phyloP scores from a whole-genome alignment of 2,329 filamentous ascomycete species.

The Colletotrichum spaethianum region DNA sequence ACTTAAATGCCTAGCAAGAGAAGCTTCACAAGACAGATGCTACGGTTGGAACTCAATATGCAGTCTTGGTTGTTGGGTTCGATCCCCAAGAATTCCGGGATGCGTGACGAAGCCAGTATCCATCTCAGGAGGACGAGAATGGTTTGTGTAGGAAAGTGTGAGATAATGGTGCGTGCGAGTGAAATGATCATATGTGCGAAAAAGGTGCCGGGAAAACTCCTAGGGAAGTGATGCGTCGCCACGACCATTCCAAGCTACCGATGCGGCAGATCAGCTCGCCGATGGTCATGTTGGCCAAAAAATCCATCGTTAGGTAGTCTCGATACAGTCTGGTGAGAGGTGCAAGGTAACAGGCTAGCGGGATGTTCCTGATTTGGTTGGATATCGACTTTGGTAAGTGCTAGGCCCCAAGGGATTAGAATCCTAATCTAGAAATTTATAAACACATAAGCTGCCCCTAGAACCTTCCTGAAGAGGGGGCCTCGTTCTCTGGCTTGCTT shows the following conservation, averaged over 20 bases:
- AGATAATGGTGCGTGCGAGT: background rate
- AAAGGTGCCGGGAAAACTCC: background rate
- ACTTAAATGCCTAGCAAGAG: background rate
- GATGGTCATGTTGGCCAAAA: background rate
- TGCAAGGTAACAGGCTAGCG: background rate
- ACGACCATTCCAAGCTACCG: background rate
- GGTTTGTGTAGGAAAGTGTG: background rate
- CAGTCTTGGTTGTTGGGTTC: background rate
- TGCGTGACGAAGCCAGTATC: background rate
- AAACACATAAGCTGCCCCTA: background rate
- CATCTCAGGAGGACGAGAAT: background rate
- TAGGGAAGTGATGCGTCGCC: background rate
- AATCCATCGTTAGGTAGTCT: background rate
- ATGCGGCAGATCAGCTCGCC: background rate
- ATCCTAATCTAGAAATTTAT: background rate
- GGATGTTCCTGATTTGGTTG: background rate
- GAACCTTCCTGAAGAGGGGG: background rate
- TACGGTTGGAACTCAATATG: background rate
- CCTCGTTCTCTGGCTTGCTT: background rate
- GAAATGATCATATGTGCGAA: background rate
- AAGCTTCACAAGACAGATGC: background rate
- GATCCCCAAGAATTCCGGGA: background rate
- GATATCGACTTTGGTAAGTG: background rate
- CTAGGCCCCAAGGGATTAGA: background rate
- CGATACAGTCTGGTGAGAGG: background rate